Evolutionary conservation across 192 early-diverging fungal genomes (phyloP), one percentile per base, ranked within the genome.

Genomic region (Podila epicladia): DNA sequence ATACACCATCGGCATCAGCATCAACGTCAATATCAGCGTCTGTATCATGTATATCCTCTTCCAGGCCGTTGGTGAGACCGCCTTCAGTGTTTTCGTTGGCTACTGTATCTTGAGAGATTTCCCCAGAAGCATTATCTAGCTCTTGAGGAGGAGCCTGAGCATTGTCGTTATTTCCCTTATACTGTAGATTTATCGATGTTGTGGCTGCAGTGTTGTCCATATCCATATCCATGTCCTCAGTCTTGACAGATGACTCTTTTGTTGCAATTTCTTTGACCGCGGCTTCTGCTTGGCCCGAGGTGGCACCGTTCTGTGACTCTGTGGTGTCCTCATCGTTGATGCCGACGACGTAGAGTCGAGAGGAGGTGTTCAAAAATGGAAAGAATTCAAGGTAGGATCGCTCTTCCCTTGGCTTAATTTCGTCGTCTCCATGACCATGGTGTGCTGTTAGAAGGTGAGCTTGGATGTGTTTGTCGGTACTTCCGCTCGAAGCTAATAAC

Each of bases 351-450:
- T 71, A 73, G 22, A 93, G 84, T 17, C 82, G 83, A 41, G 72
- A 49, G 32, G 82, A 60, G 11, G 89, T 74, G 64, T 93, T 89
- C 51, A 98, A 85, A 74, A 94, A 94, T 2, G 96, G 94, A 72
- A 94, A 95, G 45, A 93, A 92, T 51, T 93, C 94, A 26, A 86
- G 83, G 73, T 91, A 96, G 22, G 93, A 88, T 55, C 91, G 89
- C 82, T 98, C 96, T 82, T 98, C 96, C 58, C 94, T 87, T 32
- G 95, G 96, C 64, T 92, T 91, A 37, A 58, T 61, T 26, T 84
- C 82, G 15, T 78, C 71, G 15, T 79, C 77, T 20, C 57, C 71
- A 60, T 73, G 20, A 24, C 64, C 77, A 32, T 80, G 77, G 29
- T 66, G 77, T 6, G 60, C 13, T 4, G 76, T 64, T 2, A 70